Evolutionary conservation across 495 filamentous ascomycete species (phyloP).

Genomic region (Annulohypoxylon nitens): DNA sequence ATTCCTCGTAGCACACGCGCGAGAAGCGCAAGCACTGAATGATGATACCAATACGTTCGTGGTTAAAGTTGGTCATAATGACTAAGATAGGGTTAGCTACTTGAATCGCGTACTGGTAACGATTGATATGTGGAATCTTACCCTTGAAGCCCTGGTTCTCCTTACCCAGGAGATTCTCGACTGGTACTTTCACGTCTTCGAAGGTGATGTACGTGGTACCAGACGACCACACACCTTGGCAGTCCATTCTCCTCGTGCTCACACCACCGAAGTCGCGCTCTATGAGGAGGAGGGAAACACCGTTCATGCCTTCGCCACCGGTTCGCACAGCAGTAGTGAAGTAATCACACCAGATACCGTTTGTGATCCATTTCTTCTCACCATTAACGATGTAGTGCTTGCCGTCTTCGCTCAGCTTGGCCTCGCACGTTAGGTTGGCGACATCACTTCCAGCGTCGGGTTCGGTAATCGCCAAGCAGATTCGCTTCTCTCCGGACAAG

Average conservation of each 20-base stretch:
- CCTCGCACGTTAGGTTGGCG: constrained; percentile 94
- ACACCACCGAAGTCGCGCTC: constrained; percentile 82
- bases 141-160: constrained; percentile 98
- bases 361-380: constrained; percentile 99
- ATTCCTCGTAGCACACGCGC: constrained; percentile 97
- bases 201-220: constrained; percentile 98
- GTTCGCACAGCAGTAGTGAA: constrained; percentile 98
- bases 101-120: background rate
- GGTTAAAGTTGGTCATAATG: constrained; percentile 99
- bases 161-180: constrained; percentile 97
- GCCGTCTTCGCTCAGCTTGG: constrained; percentile 90
- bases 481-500: constrained; percentile 91
- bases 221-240: constrained; percentile 94
- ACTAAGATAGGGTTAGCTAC: constrained; percentile 59
- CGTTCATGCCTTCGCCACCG: constrained; percentile 87
- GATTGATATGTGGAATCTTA: constrained; percentile 37
- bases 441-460: constrained; percentile 78
- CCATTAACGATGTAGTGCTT: constrained; percentile 99
- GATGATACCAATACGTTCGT: constrained; percentile 97
- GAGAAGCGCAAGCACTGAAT: constrained; percentile 97
- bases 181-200: constrained; percentile 97
- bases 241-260: constrained; percentile 95
- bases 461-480: constrained; percentile 76
- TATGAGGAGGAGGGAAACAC: constrained; percentile 89
- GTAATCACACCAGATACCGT: constrained; percentile 96